Base-by-base conservation (phyloP, 768 basidiomycete species). In the Macrolepiota albuminosa region DNA sequence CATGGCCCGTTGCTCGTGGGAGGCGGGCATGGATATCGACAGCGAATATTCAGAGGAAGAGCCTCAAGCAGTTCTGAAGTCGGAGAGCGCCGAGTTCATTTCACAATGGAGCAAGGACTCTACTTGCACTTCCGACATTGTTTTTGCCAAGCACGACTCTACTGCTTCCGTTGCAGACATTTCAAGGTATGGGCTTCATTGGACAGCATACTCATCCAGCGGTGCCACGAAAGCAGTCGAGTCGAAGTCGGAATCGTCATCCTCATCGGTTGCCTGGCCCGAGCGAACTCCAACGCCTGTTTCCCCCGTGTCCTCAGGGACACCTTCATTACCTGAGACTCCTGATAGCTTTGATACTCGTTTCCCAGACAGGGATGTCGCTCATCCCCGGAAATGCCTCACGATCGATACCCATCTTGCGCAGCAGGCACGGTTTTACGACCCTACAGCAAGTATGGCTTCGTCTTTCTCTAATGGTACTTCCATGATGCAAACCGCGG, bases 1-100 rank as follows among this genome's bases (percentile, higher is more conserved):
- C 70, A 87, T 91, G 79, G 90, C 90, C 37, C 81, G 87, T 54
- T 89, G 88, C 63, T 80, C 84, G 2, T 91, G 89, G 88, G 90
- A 92, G 72, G 81, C 84, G 16, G 87, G 86, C 53, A 82, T 87
- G 76, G 84, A 88, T 56, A 84, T 85, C 64, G 85, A 87, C 69
- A 83, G 80, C 61, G 80, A 86, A 61, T 81, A 84, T 8, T 83
- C 81, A 9, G 71, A 69, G 16, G 73, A 74, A 29, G 59, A 54
- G 14, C 55, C 76, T 70, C 58, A 78, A 78, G 54, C 78, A 79
- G 56, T 78, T 75, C 56, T 69, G 45, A 71, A 72, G 33, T 70
- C 74, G 24, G 68, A 70, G 42, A 73, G 74, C 40, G 69, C 71
- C 50, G 65, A 69, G 42, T 76, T 75, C 60, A 75, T 77, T 60